Base-by-base conservation (phyloP, 139 green algal species). In the Pycnococcus provasolii region DNA sequence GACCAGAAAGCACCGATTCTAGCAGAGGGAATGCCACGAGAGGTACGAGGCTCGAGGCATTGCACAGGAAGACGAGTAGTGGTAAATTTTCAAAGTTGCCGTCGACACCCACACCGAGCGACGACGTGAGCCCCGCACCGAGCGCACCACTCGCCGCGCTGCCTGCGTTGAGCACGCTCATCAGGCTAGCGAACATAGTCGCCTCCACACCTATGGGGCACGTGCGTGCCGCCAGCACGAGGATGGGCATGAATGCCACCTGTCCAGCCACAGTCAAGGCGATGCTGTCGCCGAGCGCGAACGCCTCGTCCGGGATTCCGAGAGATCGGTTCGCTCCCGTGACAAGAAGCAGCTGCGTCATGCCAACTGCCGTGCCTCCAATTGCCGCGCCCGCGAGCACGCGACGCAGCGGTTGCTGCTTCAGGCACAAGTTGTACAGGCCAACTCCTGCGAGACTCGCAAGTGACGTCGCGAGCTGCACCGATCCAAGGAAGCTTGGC, bases 161-260 rank as follows among this genome's bases (percentile, higher is more conserved):
- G 42, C 86, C 91, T 44, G 79, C 83, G 71, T 98, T 98, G 42
- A 89, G 75, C 1, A 98, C 75, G 3, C 62, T 85, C 92, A 97
- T 99, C 37, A 99, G 80, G 1, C 89, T 89, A 4, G 92, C 92
- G 80, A 97, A 99, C 4, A 99, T 83, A 0, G 91, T 96, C 7
- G 92, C 92, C 78, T 98, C 92, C 13, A 98, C 88, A 1, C 85
- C 77, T 3, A 71, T 41, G 39, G 79, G 72, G 53, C 76, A 84
- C 6, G 78, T 66, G n/a, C 62, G 70, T 3, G 88, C 85, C 4
- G 92, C 92, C 3, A 99, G 79, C 45, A 99, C 92, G 41, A 99
- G 80, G 8, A 97, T 80, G 13, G 92, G 92, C 90, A 99, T 96
- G 76, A 95, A 96, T 11, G 83, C 83, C 2, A 96, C 81, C 81